A percentile compares a stretch with the other conserved stretches of the same genome.
These are phyloP conservation scores for Candida tetrigidarum DNA, from an alignment of 1,139 yeast species.

Conservation along the genomic window DNA sequence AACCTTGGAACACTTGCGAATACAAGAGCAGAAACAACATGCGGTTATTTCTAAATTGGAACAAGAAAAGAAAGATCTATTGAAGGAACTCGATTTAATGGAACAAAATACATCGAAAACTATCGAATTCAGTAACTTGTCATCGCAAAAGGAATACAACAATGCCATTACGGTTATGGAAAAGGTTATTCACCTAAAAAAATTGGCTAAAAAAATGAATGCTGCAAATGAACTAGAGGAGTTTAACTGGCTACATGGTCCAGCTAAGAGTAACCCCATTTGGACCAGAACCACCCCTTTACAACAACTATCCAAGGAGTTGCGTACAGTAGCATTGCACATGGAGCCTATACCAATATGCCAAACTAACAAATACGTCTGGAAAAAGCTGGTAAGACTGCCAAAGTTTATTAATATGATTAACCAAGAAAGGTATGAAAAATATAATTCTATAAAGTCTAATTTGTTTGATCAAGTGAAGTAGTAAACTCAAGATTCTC, in stretches of 20 bases:
- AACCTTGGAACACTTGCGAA: conserved; percentile 26
- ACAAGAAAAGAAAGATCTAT: conserved; percentile 22
- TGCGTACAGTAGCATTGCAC: conserved; percentile 21
- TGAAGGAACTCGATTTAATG: conserved; percentile 23
- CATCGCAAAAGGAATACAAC: conserved; percentile 38
- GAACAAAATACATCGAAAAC: conserved; percentile 16
- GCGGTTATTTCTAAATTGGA: conserved; percentile 18
- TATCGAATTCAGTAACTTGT: conserved; percentile 18
- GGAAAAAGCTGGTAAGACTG: conserved; percentile 16
- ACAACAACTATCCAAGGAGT: conserved; percentile 16
- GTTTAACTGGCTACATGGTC: conserved; percentile 24
- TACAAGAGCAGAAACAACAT: conserved; percentile 13
- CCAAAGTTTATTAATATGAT: conserved; percentile 24
- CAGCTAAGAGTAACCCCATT: neutral
- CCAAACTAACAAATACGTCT: conserved; percentile 8
- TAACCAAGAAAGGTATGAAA: conserved; percentile 18
- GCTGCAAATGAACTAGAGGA: conserved; percentile 15
- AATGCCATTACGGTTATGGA: conserved; percentile 36
- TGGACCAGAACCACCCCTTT: conserved; percentile 14
- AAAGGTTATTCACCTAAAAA: conserved; percentile 40
- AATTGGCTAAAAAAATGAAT: conserved; percentile 20
- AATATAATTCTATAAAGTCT: conserved; percentile 12
- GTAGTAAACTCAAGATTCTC: no score
- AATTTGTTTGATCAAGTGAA: conserved; percentile 4
- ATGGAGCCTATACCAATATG: conserved; percentile 15